Evolutionary conservation across 2,329 filamentous ascomycete species (phyloP), one percentile per base, ranked within the genome.

Genomic region (Colletotrichum horii): DNA sequence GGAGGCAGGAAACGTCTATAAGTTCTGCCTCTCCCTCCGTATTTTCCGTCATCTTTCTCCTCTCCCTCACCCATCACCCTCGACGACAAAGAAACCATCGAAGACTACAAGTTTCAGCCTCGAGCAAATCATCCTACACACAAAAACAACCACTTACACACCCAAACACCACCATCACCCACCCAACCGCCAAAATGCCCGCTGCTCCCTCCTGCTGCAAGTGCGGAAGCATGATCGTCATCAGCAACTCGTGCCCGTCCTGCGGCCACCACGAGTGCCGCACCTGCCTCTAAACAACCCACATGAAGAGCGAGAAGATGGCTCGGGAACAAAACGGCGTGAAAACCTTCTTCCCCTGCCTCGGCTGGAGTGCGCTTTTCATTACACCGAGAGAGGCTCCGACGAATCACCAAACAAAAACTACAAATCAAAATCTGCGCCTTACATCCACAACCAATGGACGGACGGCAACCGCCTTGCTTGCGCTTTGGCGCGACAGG

Each of bases 171-270:
- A 62, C n/a, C 67, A 61, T 48, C 58, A 43, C 60, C 58, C 38
- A 78, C 60, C 64, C 61, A 69, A 60, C 56, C 77, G 77, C 60
- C 80, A 81, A 79, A 66, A 88, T 88, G 86, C 84, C 86, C 81
- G 83, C 84, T 79, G 87, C 86, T 79, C 86, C 87, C 79, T 88
- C 89, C 83, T 90, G 89, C 87, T 90, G 89, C 86, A 83, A 89
- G 80, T 90, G 89, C 84, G 87, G 87, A 79, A 83, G 85, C 83
- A 88, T 90, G 83, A 89, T 90, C 79, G 89, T 90, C 84, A 90
- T 90, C 84, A 90, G 88, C 87, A 88, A 84, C 81, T 87, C 84
- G 68, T 90, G 89, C 85, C 84, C 83, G 76, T 83, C 85, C 80
- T 90, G 89, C 81, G 83, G 84, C 67, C 89, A 90, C 84, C 82